A percentile compares a stretch with the other conserved stretches of the same genome.
These are phyloP conservation scores for Endogone sp. DNA, from an alignment of 192 early-diverging fungal species.

Conservation along the genomic window DNA sequence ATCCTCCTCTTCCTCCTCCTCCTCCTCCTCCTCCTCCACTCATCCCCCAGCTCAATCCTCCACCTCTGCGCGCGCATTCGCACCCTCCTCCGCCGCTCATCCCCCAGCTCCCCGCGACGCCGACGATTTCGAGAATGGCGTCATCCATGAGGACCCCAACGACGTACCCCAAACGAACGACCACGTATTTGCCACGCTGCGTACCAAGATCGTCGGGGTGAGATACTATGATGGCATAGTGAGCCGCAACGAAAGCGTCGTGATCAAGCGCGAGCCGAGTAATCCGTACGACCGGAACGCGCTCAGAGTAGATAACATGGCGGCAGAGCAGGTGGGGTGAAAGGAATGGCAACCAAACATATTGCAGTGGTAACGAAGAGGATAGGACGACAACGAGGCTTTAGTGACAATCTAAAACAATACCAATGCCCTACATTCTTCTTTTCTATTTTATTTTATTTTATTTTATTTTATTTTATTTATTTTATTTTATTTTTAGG, in stretches of 20 bases:
- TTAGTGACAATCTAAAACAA: too few species aligned
- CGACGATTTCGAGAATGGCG: neutral
- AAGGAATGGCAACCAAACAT: too few species aligned
- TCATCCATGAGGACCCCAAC: neutral
- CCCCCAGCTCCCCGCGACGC: neutral
- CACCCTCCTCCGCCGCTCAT: neutral
- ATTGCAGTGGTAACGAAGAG: too few species aligned
- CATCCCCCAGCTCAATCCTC: too few species aligned
- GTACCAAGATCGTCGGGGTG: neutral
- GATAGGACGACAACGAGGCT: too few species aligned
- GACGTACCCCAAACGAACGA: neutral
- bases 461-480: too few species aligned
- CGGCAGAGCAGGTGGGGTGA: neutral
- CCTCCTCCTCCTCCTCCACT: too few species aligned
- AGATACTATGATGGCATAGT: constrained; percentile 1
- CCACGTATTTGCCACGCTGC: neutral
- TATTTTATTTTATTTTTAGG: neutral
- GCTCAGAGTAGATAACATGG: neutral
- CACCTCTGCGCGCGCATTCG: neutral
- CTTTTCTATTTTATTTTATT: too few species aligned
- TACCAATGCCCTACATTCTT: too few species aligned
- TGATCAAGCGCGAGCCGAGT: neutral
- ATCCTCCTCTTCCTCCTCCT: too few species aligned
- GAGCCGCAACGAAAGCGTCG: neutral
- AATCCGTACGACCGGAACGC: constrained; percentile 1